Conservation (phyloP, 345 rosid species). For the Gossypium herbaceum region DNA sequence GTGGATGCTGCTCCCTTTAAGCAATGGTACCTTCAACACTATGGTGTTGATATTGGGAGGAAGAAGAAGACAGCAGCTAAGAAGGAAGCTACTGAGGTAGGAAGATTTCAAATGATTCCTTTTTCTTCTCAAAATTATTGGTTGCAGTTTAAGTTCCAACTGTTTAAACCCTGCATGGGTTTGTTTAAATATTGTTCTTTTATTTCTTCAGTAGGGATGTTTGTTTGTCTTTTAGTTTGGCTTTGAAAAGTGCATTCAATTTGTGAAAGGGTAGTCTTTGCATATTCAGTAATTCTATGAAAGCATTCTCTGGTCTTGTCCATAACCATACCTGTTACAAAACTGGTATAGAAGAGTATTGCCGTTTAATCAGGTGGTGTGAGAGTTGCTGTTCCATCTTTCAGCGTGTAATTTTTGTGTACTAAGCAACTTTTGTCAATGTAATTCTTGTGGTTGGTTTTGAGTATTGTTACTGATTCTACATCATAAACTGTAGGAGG, state of each 20-base stretch:
- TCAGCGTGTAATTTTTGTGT: background rate
- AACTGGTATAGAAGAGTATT: background rate
- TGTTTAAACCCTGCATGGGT: background rate
- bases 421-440: background rate
- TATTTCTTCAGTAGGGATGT: background rate
- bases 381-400: background rate
- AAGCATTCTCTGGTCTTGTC: background rate
- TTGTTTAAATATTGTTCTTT: background rate
- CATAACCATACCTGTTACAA: background rate
- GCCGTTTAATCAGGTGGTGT: background rate
- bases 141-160: background rate
- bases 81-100: slow-evolving; percentile 43
- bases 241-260: background rate
- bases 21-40: slow-evolving; percentile 57
- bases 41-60: slow-evolving; percentile 52
- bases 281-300: background rate
- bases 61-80: slow-evolving; percentile 42
- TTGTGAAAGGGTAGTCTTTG: background rate
- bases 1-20: slow-evolving; percentile 51
- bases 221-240: background rate
- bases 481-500: slow-evolving; percentile 27
- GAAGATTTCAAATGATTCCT: background rate
- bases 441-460: background rate
- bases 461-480: background rate
- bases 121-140: background rate